These are phyloP conservation scores for Zhuliangozyma blackwelliae DNA, from an alignment of 1,139 yeast genomes.

Conservation along the genomic window DNA sequence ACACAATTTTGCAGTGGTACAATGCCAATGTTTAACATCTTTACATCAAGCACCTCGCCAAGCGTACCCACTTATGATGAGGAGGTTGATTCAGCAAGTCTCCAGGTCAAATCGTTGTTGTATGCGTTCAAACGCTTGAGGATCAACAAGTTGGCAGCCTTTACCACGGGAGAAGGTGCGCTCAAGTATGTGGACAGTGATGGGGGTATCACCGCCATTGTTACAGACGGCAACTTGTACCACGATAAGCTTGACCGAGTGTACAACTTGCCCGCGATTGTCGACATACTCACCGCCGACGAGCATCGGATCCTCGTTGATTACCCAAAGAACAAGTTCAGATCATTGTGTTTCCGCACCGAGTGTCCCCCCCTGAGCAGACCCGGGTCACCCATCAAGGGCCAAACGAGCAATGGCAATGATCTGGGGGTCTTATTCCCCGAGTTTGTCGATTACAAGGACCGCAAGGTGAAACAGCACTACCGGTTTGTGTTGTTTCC, in stretches of 20 bases:
- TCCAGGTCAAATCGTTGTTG: conserved; percentile 53
- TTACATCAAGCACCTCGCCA: neutral
- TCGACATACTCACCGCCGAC: conserved; percentile 39
- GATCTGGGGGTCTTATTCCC: conserved; percentile 16
- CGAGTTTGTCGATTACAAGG: conserved; percentile 22
- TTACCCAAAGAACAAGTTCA: conserved; percentile 59
- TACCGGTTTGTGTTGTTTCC: conserved; percentile 45
- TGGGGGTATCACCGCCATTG: no score
- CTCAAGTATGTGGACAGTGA: conserved; percentile 14
- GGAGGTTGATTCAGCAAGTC: conserved; percentile 50
- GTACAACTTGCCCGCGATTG: conserved; percentile 47
- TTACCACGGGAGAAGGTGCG: conserved; percentile 20
- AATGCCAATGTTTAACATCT: neutral
- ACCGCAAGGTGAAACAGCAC: conserved; percentile 13
- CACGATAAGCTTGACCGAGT: conserved; percentile 42
- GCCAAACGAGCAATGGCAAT: conserved; percentile 6
- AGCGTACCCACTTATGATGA: conserved; percentile 7
- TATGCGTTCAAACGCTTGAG: conserved; percentile 54
- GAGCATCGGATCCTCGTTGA: conserved; percentile 62
- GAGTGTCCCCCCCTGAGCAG: conserved; percentile 34
- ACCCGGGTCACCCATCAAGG: conserved; percentile 16
- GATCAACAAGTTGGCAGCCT: conserved; percentile 41
- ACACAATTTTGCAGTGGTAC: neutral
- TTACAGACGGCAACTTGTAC: neutral
- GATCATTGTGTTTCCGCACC: conserved; percentile 53